phyloP scores from a whole-genome alignment of 225 moss, liverwort and hornwort species.

The Neckera pumila region DNA sequence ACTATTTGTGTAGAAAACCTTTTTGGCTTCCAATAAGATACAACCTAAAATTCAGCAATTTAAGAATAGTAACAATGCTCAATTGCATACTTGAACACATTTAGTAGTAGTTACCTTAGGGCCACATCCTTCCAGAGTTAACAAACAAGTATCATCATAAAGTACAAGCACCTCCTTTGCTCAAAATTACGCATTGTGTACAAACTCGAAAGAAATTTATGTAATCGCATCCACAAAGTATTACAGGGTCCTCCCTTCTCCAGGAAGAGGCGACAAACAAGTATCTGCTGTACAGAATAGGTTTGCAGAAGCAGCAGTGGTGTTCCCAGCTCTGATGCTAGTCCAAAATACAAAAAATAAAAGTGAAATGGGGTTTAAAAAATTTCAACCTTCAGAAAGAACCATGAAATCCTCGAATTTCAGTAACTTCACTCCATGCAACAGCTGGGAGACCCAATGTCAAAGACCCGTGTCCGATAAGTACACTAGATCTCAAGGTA shows the following conservation, averaged over 20 bases:
- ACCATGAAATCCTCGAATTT: neutral
- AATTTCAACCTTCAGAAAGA: neutral
- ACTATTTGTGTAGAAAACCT: no score
- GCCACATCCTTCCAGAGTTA: neutral
- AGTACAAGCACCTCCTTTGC: neutral
- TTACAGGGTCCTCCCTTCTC: neutral
- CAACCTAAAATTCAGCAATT: neutral
- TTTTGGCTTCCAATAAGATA: no score
- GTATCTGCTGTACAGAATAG: slow-evolving; percentile 1
- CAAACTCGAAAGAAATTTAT: neutral
- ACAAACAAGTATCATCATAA: neutral
- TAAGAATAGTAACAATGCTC: neutral
- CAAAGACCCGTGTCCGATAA: neutral
- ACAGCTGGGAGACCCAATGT: neutral
- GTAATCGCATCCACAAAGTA: neutral
- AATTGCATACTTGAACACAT: neutral
- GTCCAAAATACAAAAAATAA: neutral
- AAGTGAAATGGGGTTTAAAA: neutral
- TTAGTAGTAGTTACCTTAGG: neutral
- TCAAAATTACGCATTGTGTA: neutral
- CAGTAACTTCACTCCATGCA: neutral
- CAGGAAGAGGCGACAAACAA: neutral
- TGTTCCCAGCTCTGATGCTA: neutral
- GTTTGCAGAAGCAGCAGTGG: neutral
- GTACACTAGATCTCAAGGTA: neutral